These are phyloP conservation scores for Hordeum pubiflorum DNA, from an alignment of 202 grass and related monocot species.

Conservation along the genomic window DNA sequence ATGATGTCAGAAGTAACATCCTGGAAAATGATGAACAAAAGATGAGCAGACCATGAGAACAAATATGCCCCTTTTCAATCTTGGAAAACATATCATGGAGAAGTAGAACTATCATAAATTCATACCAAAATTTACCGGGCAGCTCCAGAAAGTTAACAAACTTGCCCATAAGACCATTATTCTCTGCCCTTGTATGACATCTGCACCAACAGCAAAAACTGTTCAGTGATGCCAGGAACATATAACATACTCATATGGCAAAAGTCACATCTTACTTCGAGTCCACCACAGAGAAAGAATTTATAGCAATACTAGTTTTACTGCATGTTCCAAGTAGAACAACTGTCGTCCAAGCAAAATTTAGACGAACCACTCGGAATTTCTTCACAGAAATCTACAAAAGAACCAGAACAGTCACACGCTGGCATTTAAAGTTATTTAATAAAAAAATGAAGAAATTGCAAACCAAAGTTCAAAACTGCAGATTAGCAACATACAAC, in stretches of 20 bases:
- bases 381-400: slow-evolving; percentile 75
- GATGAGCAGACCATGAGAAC: slow-evolving; percentile 18
- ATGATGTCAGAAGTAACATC: slow-evolving; percentile 68
- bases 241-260: not conserved
- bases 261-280: slow-evolving; percentile 53
- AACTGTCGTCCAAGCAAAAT: slow-evolving; percentile 50
- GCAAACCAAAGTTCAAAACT: slow-evolving; percentile 1
- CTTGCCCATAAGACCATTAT: slow-evolving; percentile 38
- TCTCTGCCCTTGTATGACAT: slow-evolving; percentile 33
- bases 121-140: slow-evolving; percentile 81
- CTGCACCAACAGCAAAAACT: slow-evolving; percentile 36
- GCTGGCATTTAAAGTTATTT: not conserved
- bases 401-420: slow-evolving; percentile 15
- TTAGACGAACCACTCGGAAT: slow-evolving; percentile 35
- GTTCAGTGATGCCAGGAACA: slow-evolving; percentile 2
- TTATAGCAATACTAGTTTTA: slow-evolving; percentile 53
- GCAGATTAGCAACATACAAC: slow-evolving; percentile 52
- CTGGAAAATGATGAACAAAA: slow-evolving; percentile 39
- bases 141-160: slow-evolving; percentile 64
- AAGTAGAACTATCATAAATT: slow-evolving; percentile 24
- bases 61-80: not conserved
- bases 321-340: slow-evolving; percentile 63
- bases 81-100: not conserved
- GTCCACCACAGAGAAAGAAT: slow-evolving; percentile 57
- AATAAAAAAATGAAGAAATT: slow-evolving; percentile 4